A percentile compares a stretch with the other conserved stretches of the same genome.
phyloP scores from a whole-genome alignment of 768 basidiomycete species.

The Russula sp. region DNA sequence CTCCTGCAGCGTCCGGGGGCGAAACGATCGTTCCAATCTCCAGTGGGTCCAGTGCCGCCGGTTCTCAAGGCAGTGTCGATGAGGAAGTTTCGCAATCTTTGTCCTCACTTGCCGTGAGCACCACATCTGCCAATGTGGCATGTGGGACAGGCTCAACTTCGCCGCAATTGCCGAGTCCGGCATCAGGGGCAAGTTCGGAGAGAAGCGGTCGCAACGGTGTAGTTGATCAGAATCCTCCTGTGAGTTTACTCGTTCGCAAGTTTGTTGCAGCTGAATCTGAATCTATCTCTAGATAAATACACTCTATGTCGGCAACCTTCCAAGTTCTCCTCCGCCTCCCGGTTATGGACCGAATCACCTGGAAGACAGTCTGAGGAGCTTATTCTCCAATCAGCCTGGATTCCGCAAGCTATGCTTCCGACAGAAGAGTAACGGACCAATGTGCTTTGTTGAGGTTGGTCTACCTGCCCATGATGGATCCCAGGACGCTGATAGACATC shows the following conservation, averaged over 20 bases:
- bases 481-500: background rate
- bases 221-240: constrained; percentile 90
- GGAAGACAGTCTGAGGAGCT: constrained; percentile 77
- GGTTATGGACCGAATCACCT: constrained; percentile 75
- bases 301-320: constrained; percentile 97
- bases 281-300: constrained; percentile 71
- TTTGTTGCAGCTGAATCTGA: background rate
- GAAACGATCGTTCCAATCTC: constrained; percentile 35
- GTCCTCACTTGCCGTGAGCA: constrained; percentile 47
- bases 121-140: constrained; percentile 21
- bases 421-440: constrained; percentile 95
- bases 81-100: constrained; percentile 33
- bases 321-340: constrained; percentile 64
- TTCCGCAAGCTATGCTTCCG: constrained; percentile 92
- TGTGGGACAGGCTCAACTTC: constrained; percentile 48
- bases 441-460: constrained; percentile 96
- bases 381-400: constrained; percentile 76
- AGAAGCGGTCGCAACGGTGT: constrained; percentile 32
- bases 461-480: background rate
- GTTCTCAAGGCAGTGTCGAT: constrained; percentile 32
- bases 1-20: constrained; percentile 23
- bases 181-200: constrained; percentile 53
- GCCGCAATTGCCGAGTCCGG: constrained; percentile 73
- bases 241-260: constrained; percentile 32
- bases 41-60: constrained; percentile 41